Conservation (phyloP, 805 yeast species). For the Helenozyma rhizophorensis region DNA sequence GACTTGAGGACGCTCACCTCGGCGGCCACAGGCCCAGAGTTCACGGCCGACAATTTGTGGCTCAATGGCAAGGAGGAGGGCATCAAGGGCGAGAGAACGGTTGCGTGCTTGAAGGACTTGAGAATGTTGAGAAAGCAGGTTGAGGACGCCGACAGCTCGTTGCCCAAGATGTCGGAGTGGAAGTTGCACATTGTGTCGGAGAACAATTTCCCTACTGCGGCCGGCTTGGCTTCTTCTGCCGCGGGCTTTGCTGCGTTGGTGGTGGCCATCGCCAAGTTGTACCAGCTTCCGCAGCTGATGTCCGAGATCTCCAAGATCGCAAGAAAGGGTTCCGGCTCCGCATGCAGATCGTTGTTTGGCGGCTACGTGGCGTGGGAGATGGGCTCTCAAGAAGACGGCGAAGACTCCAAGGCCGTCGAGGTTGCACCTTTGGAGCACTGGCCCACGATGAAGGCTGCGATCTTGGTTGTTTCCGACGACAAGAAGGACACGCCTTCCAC, state of each 20-base stretch:
- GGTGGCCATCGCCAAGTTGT: constrained; percentile 79
- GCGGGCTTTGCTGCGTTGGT: constrained; percentile 98
- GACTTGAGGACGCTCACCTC: constrained; percentile 91
- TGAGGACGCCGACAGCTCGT: constrained; percentile 49
- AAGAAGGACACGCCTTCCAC: constrained; percentile 95
- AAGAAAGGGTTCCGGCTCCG: constrained; percentile 97
- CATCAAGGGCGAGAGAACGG: constrained; percentile 56
- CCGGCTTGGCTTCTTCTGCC: constrained; percentile 96
- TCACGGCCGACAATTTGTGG: constrained; percentile 66
- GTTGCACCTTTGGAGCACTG: constrained; percentile 81
- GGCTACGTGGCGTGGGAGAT: constrained; percentile 99
- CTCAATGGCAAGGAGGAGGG: constrained; percentile 83
- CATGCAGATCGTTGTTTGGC: constrained; percentile 94
- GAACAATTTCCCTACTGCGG: constrained; percentile 98
- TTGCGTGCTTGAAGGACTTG: constrained; percentile 73
- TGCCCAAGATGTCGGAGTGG: constrained; percentile 62
- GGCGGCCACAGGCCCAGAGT: constrained; percentile 61
- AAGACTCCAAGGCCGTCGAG: constrained; percentile 91
- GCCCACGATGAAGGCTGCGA: constrained; percentile 88
- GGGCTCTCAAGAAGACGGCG: constrained; percentile 76
- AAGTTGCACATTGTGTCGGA: constrained; percentile 80
- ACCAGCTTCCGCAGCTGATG: constrained; percentile 75
- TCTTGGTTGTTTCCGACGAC: constrained; percentile 86
- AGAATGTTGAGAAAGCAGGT: constrained; percentile 59
- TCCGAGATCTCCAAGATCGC: constrained; percentile 91